phyloP scores from a whole-genome alignment of 352 stramenopile species.

The Phytophthora sp. region DNA sequence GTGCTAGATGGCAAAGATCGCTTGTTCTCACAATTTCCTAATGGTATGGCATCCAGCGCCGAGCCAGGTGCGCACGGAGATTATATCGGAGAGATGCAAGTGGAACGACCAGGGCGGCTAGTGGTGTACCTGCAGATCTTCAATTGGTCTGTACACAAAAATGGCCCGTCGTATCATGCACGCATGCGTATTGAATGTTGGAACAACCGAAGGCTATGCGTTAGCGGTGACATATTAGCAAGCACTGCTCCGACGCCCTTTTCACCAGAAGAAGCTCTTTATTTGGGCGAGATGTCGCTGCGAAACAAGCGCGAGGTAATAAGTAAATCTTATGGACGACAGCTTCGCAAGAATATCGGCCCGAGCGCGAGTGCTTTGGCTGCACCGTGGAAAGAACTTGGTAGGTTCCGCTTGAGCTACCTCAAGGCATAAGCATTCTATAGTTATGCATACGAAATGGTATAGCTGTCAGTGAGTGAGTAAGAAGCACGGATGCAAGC shows the following conservation, averaged over 20 bases:
- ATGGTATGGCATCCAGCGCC: conserved; percentile 38
- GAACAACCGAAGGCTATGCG: conserved; percentile 40
- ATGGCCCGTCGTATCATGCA: conserved; percentile 39
- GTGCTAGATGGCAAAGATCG: conserved; percentile 61
- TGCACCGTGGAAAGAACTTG: conserved; percentile 31
- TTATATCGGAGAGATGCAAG: conserved; percentile 56
- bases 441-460: background rate
- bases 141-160: conserved; percentile 28
- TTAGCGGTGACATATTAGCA: conserved; percentile 52
- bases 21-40: conserved; percentile 55
- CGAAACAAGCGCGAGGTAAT: conserved; percentile 40
- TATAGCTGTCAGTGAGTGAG: too few species aligned
- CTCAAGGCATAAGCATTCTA: conserved; percentile 4
- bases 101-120: conserved; percentile 43
- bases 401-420: conserved; percentile 41
- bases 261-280: conserved; percentile 32
- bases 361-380: conserved; percentile 1
- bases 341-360: conserved; percentile 19
- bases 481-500: too few species aligned
- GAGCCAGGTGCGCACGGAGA: conserved; percentile 43
- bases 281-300: conserved; percentile 50
- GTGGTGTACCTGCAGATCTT: conserved; percentile 58
- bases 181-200: conserved; percentile 56
- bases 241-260: conserved; percentile 35
- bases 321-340: conserved; percentile 6